Base-by-base conservation (phyloP, 768 basidiomycete genomes). In the Kwoniella botswanensis region DNA sequence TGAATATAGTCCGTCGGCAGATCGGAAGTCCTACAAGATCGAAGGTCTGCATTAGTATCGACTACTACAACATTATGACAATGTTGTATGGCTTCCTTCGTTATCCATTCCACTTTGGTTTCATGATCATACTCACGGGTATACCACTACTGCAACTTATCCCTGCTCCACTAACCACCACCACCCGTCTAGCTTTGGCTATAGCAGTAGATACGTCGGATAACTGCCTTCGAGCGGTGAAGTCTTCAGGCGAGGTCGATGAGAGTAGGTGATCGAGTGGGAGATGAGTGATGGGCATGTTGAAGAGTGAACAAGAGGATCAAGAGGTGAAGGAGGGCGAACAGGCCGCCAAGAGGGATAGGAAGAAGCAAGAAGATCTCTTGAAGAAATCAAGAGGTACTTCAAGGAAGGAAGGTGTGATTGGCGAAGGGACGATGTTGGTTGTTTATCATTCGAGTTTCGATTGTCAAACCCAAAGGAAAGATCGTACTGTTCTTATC, bases 131-230 rank as follows among this genome's bases (percentile, higher is more conserved):
- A 86, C 93, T 74, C 79, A 98, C 96, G 11, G 95, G 96, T 80
- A 99, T 97, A 66, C 96, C 96, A 80, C 91, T 93, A 24, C 93
- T 93, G 84, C 94, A 98, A 24, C 94, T 96, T 72, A 98, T 95
- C 63, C 96, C 96, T 4, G 96, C 96, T 24, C 96, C 96, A 44
- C 93, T 93, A 73, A 98, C 90, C 10, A 96, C 89, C 21, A 99
- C 88, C 71, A 95, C 90, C 84, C 89, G 90, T 85, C 91, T 94
- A 84, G 90, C 88, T 83, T 92, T 94, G 21, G 90, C 91, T 44
- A 98, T 90, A 11, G 89, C 86, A 7, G 89, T 86, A 13, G 93
- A 93, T 54, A 98, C 84, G 68, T 90, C 89, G 3, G 87, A 82
- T 4, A 97, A 87, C 13, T 89, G 67, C 56, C 80, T 71, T 15